These are phyloP conservation scores for Exophiala viscosa DNA, from an alignment of 2,329 filamentous ascomycete genomes.

Conservation along the genomic window DNA sequence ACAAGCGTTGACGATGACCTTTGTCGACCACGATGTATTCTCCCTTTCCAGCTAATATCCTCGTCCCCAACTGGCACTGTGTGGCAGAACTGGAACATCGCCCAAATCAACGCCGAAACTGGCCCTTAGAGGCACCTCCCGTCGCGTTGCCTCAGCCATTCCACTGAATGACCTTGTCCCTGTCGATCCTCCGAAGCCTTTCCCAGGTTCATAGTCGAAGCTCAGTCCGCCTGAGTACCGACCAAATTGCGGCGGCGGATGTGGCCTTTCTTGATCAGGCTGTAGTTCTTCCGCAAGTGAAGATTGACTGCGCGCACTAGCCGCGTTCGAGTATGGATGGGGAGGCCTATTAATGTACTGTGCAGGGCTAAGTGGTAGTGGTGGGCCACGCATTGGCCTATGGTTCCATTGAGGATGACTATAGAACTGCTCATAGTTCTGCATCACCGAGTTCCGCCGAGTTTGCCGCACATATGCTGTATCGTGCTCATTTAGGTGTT, in stretches of 20 bases:
- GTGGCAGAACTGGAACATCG: constrained; percentile 25
- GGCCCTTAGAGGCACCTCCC: constrained; percentile 19
- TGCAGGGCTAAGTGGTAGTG: constrained; percentile 1
- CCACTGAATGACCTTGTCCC: constrained; percentile 30
- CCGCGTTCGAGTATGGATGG: constrained; percentile 8
- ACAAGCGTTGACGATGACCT: too few species aligned
- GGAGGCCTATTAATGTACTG: neutral
- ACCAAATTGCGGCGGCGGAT: constrained; percentile 25
- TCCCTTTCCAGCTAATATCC: too few species aligned
- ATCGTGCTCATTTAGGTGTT: neutral
- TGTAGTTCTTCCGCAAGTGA: constrained; percentile 19
- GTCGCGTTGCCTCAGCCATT: constrained; percentile 15
- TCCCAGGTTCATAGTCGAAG: constrained; percentile 34
- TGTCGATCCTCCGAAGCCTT: constrained; percentile 36
- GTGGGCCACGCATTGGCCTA: constrained; percentile 1
- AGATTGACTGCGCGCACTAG: constrained; percentile 11
- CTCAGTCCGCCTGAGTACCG: constrained; percentile 37
- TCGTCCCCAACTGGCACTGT: too few species aligned
- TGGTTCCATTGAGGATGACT: neutral
- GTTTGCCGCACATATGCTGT: constrained; percentile 4
- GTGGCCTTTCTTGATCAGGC: constrained; percentile 7
- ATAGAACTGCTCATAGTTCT: neutral
- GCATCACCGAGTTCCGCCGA: neutral
- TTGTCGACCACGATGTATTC: too few species aligned
- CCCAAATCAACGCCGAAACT: constrained; percentile 29